These are phyloP conservation scores for Rhodotorula kratochvilovae DNA, from an alignment of 768 basidiomycete species.

Conservation along the genomic window DNA sequence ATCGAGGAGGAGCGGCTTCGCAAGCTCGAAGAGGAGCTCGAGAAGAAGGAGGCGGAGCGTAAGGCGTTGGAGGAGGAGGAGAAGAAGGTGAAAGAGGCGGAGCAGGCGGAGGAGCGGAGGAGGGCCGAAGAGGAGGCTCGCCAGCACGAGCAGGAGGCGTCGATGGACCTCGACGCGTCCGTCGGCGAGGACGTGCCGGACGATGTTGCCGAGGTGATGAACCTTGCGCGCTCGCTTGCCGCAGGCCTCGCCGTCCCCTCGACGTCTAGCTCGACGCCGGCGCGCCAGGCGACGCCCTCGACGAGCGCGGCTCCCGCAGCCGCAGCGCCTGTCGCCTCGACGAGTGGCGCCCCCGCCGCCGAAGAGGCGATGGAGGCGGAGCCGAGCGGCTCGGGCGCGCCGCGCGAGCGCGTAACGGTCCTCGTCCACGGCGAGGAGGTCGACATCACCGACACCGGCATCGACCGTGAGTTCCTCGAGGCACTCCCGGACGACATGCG, in stretches of 20 bases:
- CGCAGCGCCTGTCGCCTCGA: too few relatives aligned
- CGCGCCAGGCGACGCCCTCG: constrained; percentile 1
- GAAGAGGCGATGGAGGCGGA: constrained; percentile 19
- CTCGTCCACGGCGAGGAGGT: constrained; percentile 86
- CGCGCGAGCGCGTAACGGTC: constrained; percentile 64
- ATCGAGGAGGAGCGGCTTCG: constrained; percentile 23
- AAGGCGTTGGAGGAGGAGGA: constrained; percentile 1
- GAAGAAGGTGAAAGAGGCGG: constrained; percentile 29
- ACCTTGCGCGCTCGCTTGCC: constrained; percentile 37
- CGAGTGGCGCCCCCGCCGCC: not conserved
- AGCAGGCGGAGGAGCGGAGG: constrained; percentile 43
- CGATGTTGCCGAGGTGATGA: constrained; percentile 39
- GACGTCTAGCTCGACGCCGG: constrained; percentile 8
- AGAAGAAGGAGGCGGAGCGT: constrained; percentile 24
- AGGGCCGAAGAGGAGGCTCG: constrained; percentile 12
- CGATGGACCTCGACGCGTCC: constrained; percentile 33
- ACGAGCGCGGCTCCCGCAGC: not conserved
- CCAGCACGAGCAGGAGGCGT: not conserved
- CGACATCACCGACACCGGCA: constrained; percentile 97
- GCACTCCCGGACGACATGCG: constrained; percentile 98
- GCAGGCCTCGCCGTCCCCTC: constrained; percentile 36
- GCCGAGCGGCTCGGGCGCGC: constrained; percentile 28
- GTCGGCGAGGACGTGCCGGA: constrained; percentile 18
- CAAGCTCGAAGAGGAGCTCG: constrained; percentile 21
- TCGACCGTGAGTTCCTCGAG: constrained; percentile 95